phyloP scores from a whole-genome alignment of 2,329 filamentous ascomycete genomes.

The Ascochyta fabae region DNA sequence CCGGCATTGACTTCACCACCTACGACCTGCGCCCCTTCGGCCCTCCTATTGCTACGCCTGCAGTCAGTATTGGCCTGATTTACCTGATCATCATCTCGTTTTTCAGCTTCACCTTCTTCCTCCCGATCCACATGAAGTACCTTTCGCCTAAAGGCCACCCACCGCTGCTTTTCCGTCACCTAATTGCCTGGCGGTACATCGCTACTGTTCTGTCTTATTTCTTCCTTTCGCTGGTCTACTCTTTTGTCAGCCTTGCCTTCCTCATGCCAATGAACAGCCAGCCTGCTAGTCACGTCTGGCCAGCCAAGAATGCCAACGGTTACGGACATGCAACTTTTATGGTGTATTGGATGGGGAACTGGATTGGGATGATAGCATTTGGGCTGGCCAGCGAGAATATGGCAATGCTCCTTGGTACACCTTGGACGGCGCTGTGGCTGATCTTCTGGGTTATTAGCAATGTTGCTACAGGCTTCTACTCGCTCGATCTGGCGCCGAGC shows the following conservation, averaged over 20 bases:
- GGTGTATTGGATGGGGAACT: slow-evolving; percentile 70
- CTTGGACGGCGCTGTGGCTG: slow-evolving; percentile 67
- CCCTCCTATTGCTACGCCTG: slow-evolving; percentile 61
- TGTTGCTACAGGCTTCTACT: slow-evolving; percentile 66
- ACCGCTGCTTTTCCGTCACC: slow-evolving; percentile 63
- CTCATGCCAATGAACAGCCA: slow-evolving; percentile 64
- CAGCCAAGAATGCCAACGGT: slow-evolving; percentile 57
- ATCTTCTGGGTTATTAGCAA: slow-evolving; percentile 74
- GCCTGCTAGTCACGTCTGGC: slow-evolving; percentile 52
- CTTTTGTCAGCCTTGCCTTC: slow-evolving; percentile 66
- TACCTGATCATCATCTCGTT: slow-evolving; percentile 72
- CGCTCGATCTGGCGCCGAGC: slow-evolving; percentile 60
- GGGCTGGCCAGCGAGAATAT: slow-evolving; percentile 70
- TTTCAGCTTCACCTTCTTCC: slow-evolving; percentile 69
- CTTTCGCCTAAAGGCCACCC: slow-evolving; percentile 62
- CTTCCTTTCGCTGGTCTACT: slow-evolving; percentile 67
- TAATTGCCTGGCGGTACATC: slow-evolving; percentile 64
- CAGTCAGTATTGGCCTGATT: slow-evolving; percentile 68
- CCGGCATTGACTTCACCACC: slow-evolving; percentile 61
- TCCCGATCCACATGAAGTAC: slow-evolving; percentile 67
- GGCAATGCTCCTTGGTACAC: slow-evolving; percentile 66
- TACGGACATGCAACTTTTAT: slow-evolving; percentile 65
- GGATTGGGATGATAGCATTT: slow-evolving; percentile 66
- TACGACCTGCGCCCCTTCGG: slow-evolving; percentile 67
- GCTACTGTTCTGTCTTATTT: slow-evolving; percentile 65